phyloP scores from a whole-genome alignment of 179 eudicot genomes.

The Spinacia oleracea region DNA sequence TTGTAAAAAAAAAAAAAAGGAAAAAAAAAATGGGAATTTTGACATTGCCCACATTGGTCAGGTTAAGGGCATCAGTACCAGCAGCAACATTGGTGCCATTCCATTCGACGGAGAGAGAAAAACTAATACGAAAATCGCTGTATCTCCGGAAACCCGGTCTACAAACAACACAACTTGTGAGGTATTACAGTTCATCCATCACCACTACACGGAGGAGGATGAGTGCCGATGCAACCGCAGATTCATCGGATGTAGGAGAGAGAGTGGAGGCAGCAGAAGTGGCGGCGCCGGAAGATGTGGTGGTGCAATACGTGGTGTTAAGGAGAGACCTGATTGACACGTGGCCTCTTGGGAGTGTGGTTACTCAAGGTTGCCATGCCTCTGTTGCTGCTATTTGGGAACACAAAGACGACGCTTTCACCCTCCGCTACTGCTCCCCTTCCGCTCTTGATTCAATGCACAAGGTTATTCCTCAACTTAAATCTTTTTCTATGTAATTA shows the following conservation, averaged over 20 bases:
- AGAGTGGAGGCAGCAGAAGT: too few species aligned
- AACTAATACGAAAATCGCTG: too few species aligned
- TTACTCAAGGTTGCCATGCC: constrained; percentile 92
- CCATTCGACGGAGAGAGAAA: neutral
- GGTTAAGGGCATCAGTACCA: neutral
- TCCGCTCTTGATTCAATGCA: constrained; percentile 69
- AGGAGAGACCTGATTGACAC: constrained; percentile 72
- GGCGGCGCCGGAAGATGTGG: constrained; percentile 5
- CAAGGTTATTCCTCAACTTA: constrained; percentile 44
- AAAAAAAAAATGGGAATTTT: neutral
- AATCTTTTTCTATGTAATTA: neutral
- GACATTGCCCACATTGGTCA: neutral
- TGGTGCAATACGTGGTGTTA: constrained; percentile 74
- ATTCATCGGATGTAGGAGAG: neutral
- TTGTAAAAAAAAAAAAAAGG: neutral
- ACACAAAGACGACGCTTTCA: constrained; percentile 62
- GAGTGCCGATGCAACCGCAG: neutral
- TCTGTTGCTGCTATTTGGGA: constrained; percentile 82
- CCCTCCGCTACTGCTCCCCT: constrained; percentile 57
- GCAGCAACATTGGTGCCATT: neutral
- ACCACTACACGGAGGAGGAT: neutral
- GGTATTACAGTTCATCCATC: neutral
- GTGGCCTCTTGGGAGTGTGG: constrained; percentile 87
- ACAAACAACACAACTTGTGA: neutral
- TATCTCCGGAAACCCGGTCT: neutral